phyloP scores from a whole-genome alignment of 2,329 filamentous ascomycete species.

The Ophiostoma fasciatum region DNA sequence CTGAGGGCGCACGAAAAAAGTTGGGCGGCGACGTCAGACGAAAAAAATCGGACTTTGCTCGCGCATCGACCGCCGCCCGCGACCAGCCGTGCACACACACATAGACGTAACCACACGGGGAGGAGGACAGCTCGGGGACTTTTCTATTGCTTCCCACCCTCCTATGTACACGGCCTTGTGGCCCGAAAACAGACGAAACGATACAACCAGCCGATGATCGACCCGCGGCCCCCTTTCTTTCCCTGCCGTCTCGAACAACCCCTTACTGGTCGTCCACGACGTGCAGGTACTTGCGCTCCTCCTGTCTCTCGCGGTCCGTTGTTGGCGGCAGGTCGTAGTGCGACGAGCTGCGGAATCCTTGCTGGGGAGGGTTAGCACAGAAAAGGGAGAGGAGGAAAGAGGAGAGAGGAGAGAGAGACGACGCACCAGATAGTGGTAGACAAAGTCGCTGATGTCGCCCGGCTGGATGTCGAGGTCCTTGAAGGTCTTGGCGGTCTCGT shows the following conservation, averaged over 20 bases:
- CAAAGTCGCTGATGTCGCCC: slow-evolving; percentile 70
- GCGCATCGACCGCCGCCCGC: no score
- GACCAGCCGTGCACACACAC: no score
- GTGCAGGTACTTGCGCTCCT: slow-evolving; percentile 95
- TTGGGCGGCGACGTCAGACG: no score
- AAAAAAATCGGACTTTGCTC: no score
- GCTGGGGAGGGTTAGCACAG: slow-evolving; percentile 34
- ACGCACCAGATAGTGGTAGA: slow-evolving; percentile 79
- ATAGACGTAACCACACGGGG: no score
- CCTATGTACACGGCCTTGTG: no score
- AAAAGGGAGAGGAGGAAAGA: neutral
- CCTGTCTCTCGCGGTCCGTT: slow-evolving; percentile 84
- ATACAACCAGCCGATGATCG: no score
- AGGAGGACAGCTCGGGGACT: no score
- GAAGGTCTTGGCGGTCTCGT: slow-evolving; percentile 86
- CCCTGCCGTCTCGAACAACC: slow-evolving; percentile 18
- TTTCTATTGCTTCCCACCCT: no score
- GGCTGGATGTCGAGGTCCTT: slow-evolving; percentile 84
- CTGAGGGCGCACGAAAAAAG: no score
- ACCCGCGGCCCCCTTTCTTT: no score
- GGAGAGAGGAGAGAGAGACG: neutral
- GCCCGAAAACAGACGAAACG: no score
- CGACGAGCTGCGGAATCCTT: slow-evolving; percentile 76
- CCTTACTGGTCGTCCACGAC: slow-evolving; percentile 82
- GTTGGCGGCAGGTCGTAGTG: slow-evolving; percentile 91